Base-by-base conservation (phyloP, 2,329 filamentous ascomycete species). In the Penicillium polonicum region DNA sequence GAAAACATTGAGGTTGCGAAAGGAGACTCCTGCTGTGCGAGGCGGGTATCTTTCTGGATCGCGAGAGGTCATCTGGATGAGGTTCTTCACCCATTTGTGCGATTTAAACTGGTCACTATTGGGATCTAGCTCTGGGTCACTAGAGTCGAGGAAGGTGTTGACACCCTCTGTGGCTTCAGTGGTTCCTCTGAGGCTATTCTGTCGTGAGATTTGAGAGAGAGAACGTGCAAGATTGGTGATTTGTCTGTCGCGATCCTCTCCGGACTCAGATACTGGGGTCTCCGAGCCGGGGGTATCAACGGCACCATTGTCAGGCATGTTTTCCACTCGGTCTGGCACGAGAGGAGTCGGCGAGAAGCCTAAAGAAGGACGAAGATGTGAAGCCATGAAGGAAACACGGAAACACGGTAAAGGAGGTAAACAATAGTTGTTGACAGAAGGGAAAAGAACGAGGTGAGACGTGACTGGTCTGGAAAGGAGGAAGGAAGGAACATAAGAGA, bases 51-150 rank as follows among this genome's bases (percentile, higher is more conserved):
- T 68, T 21, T 67, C 68, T 3, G 70, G 67, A 50, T 75, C 70
- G n/a, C 65, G 59, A n/a, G 64, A 65, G 7, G 62, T 67, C 31
- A 75, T 60, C 23, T 69, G 67, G 42, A 77, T 59, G 43, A 76
- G 63, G 8, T 77, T 77, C 49, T 73, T 78, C 29, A 76, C 75
- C 79, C 79, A 81, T 60, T 76, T 72, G 19, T 72, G 72, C 5
- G 78, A 71, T 57, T 74, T 75, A 63, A 81, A 81, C 4, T 70
- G 60, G 27, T 70, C 66, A 19, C 74, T 75, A 36, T 69, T 70
- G 4, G 79, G 79, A 55, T 81, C 73, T 5, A 81, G 65, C 42
- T 73, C 67, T 0, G 75, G 71, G 43, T 76, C 67, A 6, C 62
- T 60, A 10, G 69, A 52, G 41, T 74, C 60, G 13, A 75, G 64